Base-by-base conservation (phyloP, 2,329 filamentous ascomycete species). In the Microascus cirrosus region DNA sequence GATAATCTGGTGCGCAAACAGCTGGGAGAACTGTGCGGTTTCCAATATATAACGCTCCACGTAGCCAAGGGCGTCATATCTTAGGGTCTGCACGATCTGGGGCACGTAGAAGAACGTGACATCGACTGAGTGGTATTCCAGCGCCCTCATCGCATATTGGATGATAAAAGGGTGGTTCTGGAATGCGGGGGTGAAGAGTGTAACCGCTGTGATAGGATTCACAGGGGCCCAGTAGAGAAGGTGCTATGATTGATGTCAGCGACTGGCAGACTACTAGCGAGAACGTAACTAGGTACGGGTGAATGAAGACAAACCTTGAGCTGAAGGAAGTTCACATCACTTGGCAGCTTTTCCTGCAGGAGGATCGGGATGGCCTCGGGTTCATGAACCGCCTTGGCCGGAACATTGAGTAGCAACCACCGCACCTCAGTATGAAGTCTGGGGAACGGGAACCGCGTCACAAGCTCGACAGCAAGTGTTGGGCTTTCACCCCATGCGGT, bases 81-180 rank as follows among this genome's bases (percentile, higher is more conserved):
- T 87, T 51, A 99, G 80, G 51, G 90, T 88, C 70, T 99, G 94
- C 15, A 99, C 94, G 64, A 99, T 95, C 69, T 99, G 94, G 7
- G 95, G 94, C 2, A 99, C 94, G 67, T 96, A 97, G 73, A 97
- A 99, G 78, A 99, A 99, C 0, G 93, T 96, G 22, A 97, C 85
- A 68, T 97, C 94, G n/a, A 96, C 86, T 0, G 91, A 87, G 67
- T 99, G 94, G 64, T 88, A 92, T 68, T 99, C 94, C 54, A 99
- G 73, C 2, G 94, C 90, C 65, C 92, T 84, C 86, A 99, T 95
- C 1, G 94, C 94, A 70, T 97, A 99, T 70, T 99, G 95, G 45
- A 97, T 83, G 57, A 99, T 80, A 71, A 92, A 95, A 0, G 95
- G 89, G 66, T 99, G 87, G 65, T 96, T 93, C 48, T 86, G 85